phyloP scores from a whole-genome alignment of 768 basidiomycete species.

The Brasilioporus rufonigricans region DNA sequence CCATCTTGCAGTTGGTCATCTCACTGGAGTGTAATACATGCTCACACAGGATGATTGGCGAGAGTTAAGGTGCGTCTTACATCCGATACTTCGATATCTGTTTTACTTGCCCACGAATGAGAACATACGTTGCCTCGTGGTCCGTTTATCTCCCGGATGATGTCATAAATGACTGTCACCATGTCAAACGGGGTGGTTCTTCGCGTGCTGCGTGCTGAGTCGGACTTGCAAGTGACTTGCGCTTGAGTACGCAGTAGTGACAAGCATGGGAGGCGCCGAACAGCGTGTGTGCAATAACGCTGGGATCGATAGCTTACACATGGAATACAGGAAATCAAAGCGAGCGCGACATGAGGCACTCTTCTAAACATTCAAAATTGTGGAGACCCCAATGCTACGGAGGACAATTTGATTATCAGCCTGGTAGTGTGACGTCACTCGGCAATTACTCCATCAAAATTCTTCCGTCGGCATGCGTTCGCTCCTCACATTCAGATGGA shows the following conservation, averaged over 20 bases:
- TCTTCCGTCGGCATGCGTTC: background rate
- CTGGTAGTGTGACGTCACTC: background rate
- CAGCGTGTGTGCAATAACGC: background rate
- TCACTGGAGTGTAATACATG: no score
- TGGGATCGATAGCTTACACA: background rate
- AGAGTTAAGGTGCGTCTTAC: background rate
- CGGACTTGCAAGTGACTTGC: no score
- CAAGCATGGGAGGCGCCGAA: background rate
- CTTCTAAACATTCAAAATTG: no score
- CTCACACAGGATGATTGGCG: background rate
- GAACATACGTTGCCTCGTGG: background rate
- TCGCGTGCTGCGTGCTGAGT: no score
- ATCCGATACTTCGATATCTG: background rate
- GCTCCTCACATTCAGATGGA: no score
- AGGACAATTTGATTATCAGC: background rate
- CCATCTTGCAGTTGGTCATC: no score
- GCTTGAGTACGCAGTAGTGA: background rate
- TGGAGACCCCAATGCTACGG: no score
- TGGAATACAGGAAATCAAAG: background rate
- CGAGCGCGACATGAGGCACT: background rate
- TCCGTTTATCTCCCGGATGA: background rate
- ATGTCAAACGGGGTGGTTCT: background rate
- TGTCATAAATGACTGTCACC: background rate
- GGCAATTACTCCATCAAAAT: background rate
- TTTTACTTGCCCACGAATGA: no score